Conservation (phyloP, 2,329 filamentous ascomycete genomes). For the Fusarium guadeloupense region DNA sequence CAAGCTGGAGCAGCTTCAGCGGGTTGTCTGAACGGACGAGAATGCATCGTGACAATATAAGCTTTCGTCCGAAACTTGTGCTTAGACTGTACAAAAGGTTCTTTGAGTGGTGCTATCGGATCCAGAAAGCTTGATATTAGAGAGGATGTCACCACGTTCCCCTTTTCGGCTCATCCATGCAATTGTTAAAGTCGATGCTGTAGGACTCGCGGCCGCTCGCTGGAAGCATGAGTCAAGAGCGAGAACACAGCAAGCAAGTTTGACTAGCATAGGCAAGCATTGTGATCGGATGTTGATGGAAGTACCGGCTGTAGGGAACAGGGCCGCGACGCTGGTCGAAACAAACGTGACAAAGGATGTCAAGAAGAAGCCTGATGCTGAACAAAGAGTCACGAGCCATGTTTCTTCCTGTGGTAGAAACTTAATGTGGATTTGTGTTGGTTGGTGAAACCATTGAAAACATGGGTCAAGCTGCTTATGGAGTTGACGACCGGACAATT, state of each 20-base stretch:
- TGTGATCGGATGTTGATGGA: neutral
- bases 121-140: neutral
- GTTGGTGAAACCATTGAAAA: slow-evolving; percentile 5
- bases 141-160: slow-evolving; percentile 31
- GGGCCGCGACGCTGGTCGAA: neutral
- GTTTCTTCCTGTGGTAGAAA: slow-evolving; percentile 11
- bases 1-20: neutral
- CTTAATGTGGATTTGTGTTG: slow-evolving; percentile 15
- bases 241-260: neutral
- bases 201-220: slow-evolving; percentile 5
- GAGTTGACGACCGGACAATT: slow-evolving; percentile 2
- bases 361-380: neutral
- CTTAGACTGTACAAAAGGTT: slow-evolving; percentile 5
- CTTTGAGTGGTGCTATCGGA: slow-evolving; percentile 1
- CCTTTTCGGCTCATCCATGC: slow-evolving; percentile 10
- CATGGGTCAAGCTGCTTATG: slow-evolving; percentile 14
- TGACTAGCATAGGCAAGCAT: slow-evolving; percentile 8
- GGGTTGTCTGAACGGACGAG: neutral
- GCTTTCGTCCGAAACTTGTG: neutral
- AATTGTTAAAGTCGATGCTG: neutral
- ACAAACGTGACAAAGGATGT: neutral
- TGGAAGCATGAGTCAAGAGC: slow-evolving; percentile 11
- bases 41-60: neutral
- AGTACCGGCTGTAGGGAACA: neutral
- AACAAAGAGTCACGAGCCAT: slow-evolving; percentile 4